A percentile compares a stretch with the other conserved stretches of the same genome.
Evolutionary conservation across 2,329 filamentous ascomycete species (phyloP).

Genomic region (Ilyonectria sp.): DNA sequence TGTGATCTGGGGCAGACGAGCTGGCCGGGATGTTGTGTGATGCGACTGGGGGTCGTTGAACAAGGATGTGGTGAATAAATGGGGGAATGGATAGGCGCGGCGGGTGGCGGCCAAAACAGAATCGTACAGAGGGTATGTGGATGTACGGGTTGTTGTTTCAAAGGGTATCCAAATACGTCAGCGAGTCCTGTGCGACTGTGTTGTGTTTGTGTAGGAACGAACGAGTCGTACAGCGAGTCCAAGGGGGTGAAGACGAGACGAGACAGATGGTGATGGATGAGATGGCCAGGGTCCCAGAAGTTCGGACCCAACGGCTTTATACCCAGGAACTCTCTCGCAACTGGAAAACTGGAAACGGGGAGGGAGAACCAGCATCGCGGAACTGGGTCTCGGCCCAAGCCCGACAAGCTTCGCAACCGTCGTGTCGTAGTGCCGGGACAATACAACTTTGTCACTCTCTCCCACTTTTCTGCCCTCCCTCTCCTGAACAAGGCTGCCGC

Average conservation of each 20-base stretch:
- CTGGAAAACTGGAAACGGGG: conserved; percentile 26
- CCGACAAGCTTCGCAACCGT: conserved; percentile 42
- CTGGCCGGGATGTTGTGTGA: conserved; percentile 27
- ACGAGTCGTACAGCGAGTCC: not conserved
- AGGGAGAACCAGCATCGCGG: conserved; percentile 37
- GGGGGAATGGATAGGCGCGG: conserved; percentile 25
- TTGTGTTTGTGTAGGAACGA: not conserved
- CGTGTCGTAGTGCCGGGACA: conserved; percentile 39
- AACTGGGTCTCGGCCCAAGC: conserved; percentile 39
- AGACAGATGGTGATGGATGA: conserved; percentile 23
- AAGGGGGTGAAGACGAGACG: conserved; percentile 2
- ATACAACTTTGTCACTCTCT: conserved; percentile 30
- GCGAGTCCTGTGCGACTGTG: not conserved
- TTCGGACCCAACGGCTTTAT: conserved; percentile 49
- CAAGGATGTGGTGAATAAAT: conserved; percentile 22
- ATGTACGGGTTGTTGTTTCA: not conserved
- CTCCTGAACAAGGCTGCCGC: conserved; percentile 30
- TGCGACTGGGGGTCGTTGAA: conserved; percentile 28
- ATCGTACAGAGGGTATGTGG: conserved; percentile 15
- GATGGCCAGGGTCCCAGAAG: conserved; percentile 35
- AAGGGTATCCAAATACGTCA: not conserved
- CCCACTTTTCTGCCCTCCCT: conserved; percentile 36
- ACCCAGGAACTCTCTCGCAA: conserved; percentile 32
- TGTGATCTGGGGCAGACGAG: conserved; percentile 30
- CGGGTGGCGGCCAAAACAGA: conserved; percentile 19